Conservation (phyloP, 2,329 filamentous ascomycete species). For the Pyricularia grisea region DNA sequence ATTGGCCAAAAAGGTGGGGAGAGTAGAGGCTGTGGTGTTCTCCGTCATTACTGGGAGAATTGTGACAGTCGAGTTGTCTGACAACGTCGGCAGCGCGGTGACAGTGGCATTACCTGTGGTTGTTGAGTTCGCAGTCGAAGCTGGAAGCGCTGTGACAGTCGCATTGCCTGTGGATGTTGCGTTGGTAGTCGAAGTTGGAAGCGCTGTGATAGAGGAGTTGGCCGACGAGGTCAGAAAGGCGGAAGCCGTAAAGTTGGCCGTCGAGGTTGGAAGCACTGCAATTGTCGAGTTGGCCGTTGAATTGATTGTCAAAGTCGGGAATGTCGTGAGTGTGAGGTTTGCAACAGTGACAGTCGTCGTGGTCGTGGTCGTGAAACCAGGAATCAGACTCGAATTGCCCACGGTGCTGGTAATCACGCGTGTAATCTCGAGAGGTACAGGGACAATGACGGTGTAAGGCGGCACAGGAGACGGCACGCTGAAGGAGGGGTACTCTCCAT, state of each 20-base stretch:
- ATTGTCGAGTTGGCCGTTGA: not conserved
- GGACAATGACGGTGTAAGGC: not conserved
- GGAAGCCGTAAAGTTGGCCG: not conserved
- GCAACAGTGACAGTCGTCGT: constrained; percentile 2
- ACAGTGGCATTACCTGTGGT: not conserved
- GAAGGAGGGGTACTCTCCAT: not conserved
- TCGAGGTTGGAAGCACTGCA: not conserved
- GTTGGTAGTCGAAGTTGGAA: not conserved
- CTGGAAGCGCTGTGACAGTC: not conserved
- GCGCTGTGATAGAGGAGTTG: not conserved
- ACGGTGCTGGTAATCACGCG: constrained; percentile 1
- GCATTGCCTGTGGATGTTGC: not conserved
- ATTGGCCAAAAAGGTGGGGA: not conserved
- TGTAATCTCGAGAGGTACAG: not conserved
- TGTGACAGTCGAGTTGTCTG: not conserved
- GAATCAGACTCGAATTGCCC: not conserved
- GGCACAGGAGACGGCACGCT: not conserved
- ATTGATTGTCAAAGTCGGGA: not conserved
- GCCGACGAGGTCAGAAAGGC: not conserved
- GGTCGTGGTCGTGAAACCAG: not conserved
- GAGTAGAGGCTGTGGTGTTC: not conserved
- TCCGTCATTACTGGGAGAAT: not conserved
- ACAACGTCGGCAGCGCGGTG: not conserved
- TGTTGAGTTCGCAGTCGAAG: not conserved
- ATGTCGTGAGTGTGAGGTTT: not conserved